These are phyloP conservation scores for Helicostylum pulchrum DNA, from an alignment of 192 early-diverging fungal species.

Conservation along the genomic window DNA sequence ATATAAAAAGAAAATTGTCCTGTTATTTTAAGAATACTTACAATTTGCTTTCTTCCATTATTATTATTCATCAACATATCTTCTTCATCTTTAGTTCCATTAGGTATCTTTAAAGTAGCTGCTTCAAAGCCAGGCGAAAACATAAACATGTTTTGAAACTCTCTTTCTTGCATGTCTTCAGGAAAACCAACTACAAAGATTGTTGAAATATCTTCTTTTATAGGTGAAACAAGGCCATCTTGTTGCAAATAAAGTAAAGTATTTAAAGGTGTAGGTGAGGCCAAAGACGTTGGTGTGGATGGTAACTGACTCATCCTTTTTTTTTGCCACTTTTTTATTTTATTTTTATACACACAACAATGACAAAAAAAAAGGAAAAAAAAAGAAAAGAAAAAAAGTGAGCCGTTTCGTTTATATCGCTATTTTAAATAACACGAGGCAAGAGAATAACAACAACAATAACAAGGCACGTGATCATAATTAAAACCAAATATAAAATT, in stretches of 20 bases:
- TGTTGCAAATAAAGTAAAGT: conserved; percentile 5
- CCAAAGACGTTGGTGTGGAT: neutral
- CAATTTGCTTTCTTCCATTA: conserved; percentile 81
- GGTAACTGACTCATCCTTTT: conserved; percentile 1
- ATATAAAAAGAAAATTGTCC: neutral
- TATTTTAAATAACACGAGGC: neutral
- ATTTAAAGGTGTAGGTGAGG: conserved; percentile 11
- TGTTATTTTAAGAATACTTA: conserved; percentile 46
- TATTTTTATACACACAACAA: neutral
- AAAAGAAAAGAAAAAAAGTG: conserved; percentile 6
- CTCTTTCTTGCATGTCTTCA: conserved; percentile 97
- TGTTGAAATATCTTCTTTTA: conserved; percentile 90
- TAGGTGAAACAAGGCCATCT: neutral
- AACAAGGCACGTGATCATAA: neutral
- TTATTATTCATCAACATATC: conserved; percentile 37
- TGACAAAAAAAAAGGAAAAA: conserved; percentile 11
- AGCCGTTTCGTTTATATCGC: neutral
- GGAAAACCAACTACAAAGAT: conserved; percentile 99
- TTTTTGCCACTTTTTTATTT: neutral
- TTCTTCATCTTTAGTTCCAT: conserved; percentile 51
- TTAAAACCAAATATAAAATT: neutral
- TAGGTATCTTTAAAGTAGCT: conserved; percentile 89
- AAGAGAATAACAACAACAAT: neutral
- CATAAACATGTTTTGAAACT: conserved; percentile 99
- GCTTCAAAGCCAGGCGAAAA: conserved; percentile 98